Evolutionary conservation across 306 rosid species (phyloP), one percentile per base, ranked within the genome.

Genomic region (Astragalus membranaceus): DNA sequence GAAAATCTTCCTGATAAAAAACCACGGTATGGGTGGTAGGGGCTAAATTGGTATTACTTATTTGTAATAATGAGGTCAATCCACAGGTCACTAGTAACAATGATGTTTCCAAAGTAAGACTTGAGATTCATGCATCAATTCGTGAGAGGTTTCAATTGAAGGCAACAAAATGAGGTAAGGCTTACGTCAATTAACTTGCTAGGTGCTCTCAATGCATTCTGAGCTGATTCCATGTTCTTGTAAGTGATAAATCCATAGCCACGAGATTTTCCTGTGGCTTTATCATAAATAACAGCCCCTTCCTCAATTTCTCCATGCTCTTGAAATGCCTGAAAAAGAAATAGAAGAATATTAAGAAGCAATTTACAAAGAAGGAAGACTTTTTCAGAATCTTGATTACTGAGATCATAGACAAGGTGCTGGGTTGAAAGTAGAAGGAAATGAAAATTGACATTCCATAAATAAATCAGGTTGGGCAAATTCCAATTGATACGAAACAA

Each of bases 291-390:
- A 54, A 92, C 95, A 61, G 86, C 87, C 44, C 88, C 96, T 80
- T 89, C 92, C 81, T 89, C 98, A 78, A 92, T 85, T 73, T 89
- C 96, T 61, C 95, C 98, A 72, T 89, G 88, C 69, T 75, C 80
- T 59, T 68, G 54, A 85, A 87, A 92, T 69, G 89, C 92, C 98
- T 89, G 82, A 15, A 55, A 35, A 65, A 74, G 33, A 56, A 65
- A 39, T 23, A 52, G 20, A 37, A 52, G 20, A 37, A 49, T 44
- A 23, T 16, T 23, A 33, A 59, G 64, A 59, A 55, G 43, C 60
- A 55, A 73, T 43, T 12, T 60, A 72, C 46, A 52, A 15, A 60
- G 53, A 72, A 42, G 20, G 7, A 59, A 65, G 2, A 51, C 48
- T 35, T 75, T 7, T 39, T 56, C 11, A 42, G 10, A 20, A 51